Evolutionary conservation across 441 rosid genomes (phyloP).

Genomic region (Jatropha multifida): DNA sequence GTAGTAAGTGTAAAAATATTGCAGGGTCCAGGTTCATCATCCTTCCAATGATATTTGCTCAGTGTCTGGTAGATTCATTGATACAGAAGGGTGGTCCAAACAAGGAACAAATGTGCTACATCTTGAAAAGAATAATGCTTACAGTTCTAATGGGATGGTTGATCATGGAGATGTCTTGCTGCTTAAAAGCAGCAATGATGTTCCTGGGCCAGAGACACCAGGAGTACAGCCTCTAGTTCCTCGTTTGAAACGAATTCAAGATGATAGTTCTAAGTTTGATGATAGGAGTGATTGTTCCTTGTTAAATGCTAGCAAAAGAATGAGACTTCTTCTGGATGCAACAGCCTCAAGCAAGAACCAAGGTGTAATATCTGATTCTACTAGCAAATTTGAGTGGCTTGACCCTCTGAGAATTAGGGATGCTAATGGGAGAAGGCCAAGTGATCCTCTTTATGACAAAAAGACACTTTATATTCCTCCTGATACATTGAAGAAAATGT

Average conservation of each 20-base stretch:
- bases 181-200: constrained; percentile 36
- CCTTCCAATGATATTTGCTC: constrained; percentile 21
- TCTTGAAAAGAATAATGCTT: constrained; percentile 32
- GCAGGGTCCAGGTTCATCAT: constrained; percentile 34
- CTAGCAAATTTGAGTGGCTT: constrained; percentile 94
- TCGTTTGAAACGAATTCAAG: constrained; percentile 68
- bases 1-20: neutral
- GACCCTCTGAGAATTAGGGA: constrained; percentile 72
- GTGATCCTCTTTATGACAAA: constrained; percentile 75
- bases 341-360: constrained; percentile 35
- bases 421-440: constrained; percentile 73
- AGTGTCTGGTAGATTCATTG: constrained; percentile 20
- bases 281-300: constrained; percentile 34
- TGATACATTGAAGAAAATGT: constrained; percentile 73
- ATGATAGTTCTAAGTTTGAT: constrained; percentile 38
- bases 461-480: constrained; percentile 77
- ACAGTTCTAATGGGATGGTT: constrained; percentile 23
- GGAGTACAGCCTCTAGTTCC: constrained; percentile 55
- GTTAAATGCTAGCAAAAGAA: constrained; percentile 52
- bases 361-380: constrained; percentile 36
- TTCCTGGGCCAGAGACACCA: constrained; percentile 78
- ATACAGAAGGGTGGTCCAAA: constrained; percentile 19
- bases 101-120: constrained; percentile 22
- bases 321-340: constrained; percentile 51
- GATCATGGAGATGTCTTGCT: constrained; percentile 20